Percentiles rank a stretch among this genome's conserved stretches.
These are phyloP conservation scores for Prunus yedoensis DNA, from an alignment of 331 rosid genomes.

Conservation along the genomic window DNA sequence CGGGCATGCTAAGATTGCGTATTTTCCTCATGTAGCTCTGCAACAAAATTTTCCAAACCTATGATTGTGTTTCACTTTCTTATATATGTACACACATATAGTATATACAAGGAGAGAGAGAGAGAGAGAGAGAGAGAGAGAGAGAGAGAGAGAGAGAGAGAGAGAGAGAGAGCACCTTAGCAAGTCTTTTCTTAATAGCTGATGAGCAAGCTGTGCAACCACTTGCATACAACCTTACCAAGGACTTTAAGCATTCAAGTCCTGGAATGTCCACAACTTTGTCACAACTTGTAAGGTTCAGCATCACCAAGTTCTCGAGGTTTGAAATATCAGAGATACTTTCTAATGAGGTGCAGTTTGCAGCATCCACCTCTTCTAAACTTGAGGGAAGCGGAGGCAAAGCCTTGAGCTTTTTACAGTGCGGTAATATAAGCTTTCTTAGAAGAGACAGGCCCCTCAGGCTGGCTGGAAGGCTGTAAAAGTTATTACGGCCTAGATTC, in stretches of 20 bases:
- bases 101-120: no score
- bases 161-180: constrained; percentile 45
- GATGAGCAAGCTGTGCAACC: constrained; percentile 52
- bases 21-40: constrained; percentile 56
- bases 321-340: constrained; percentile 45
- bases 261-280: constrained; percentile 56
- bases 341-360: constrained; percentile 47
- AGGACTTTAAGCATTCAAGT: constrained; percentile 60
- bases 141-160: constrained; percentile 13
- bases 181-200: constrained; percentile 38
- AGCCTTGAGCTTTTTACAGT: constrained; percentile 43
- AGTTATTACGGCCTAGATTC: constrained; percentile 41
- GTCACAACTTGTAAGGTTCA: constrained; percentile 55
- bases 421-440: constrained; percentile 26
- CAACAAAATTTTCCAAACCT: background rate
- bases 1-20: constrained; percentile 53
- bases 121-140: no score
- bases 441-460: constrained; percentile 46
- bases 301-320: constrained; percentile 34
- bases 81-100: background rate
- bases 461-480: constrained; percentile 62
- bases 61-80: background rate
- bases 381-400: constrained; percentile 71
- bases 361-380: constrained; percentile 40
- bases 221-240: constrained; percentile 45